Conservation (phyloP, 2,329 filamentous ascomycete species). For the Hyphodiscus sp. region DNA sequence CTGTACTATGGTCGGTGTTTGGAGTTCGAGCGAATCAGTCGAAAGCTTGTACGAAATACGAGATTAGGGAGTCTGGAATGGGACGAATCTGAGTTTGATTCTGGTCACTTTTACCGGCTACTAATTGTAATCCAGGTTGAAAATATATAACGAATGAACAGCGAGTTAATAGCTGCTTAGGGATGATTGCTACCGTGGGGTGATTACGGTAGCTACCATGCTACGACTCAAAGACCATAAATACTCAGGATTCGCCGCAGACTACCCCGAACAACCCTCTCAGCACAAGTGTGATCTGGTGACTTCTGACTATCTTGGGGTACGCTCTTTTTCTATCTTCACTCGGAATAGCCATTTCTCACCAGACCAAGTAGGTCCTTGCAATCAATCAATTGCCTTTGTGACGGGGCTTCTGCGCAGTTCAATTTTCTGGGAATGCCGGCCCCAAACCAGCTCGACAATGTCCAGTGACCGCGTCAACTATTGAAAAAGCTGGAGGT, state of each 20-base stretch:
- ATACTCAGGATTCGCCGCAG: neutral
- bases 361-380: too few relatives aligned
- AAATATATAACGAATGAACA: neutral
- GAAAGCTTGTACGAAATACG: neutral
- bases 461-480: too few relatives aligned
- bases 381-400: too few relatives aligned
- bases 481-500: neutral
- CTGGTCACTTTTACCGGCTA: neutral
- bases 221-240: neutral
- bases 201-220: neutral
- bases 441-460: too few relatives aligned
- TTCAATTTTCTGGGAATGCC: too few relatives aligned
- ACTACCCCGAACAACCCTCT: neutral
- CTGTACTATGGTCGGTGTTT: conserved; percentile 4
- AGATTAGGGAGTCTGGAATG: neutral
- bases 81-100: neutral
- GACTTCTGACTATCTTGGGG: too few relatives aligned
- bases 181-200: neutral
- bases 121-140: neutral
- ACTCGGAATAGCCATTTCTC: too few relatives aligned
- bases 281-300: neutral
- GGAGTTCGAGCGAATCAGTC: neutral
- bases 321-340: too few relatives aligned
- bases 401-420: too few relatives aligned
- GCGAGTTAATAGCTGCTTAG: neutral